These are phyloP conservation scores for Sporodiniella umbellata DNA, from an alignment of 371 early-diverging fungal genomes.

Conservation along the genomic window DNA sequence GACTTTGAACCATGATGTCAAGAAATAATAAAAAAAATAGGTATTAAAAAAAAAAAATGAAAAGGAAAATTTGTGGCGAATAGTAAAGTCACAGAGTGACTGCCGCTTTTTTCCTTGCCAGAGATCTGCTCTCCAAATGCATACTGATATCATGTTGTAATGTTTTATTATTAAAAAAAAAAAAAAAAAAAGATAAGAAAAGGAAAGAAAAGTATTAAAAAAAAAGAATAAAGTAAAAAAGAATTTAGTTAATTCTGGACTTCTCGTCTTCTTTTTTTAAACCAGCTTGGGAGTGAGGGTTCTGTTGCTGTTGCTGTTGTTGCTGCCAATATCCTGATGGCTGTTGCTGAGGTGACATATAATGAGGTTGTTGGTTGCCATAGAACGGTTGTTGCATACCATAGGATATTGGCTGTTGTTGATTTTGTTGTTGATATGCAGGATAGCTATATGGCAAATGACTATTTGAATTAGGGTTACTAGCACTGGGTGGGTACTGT, in stretches of 20 bases:
- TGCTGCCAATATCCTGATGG: constrained; percentile 33
- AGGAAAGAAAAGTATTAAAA: not conserved
- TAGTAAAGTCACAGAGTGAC: constrained; percentile 1
- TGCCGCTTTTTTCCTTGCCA: not conserved
- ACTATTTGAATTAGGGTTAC: constrained; percentile 1
- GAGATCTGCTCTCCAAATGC: too few relatives aligned
- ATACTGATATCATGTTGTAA: too few relatives aligned
- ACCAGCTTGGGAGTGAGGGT: not conserved
- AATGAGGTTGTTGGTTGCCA: constrained; percentile 35
- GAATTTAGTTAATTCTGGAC: not conserved
- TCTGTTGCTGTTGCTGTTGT: not conserved
- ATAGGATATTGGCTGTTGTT: constrained; percentile 23
- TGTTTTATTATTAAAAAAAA: not conserved
- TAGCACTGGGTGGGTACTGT: constrained; percentile 6
- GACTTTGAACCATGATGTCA: constrained; percentile 34
- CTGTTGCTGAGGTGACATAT: constrained; percentile 30
- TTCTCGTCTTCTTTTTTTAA: not conserved
- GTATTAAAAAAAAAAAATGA: not conserved
- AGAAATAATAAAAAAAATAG: not conserved
- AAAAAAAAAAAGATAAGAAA: not conserved
- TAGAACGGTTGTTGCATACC: constrained; percentile 37
- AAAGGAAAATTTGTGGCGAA: constrained; percentile 3
- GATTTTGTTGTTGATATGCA: constrained; percentile 23
- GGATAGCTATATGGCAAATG: constrained; percentile 8
- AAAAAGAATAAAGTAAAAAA: not conserved